These are phyloP conservation scores for Schizopora paradoxa DNA, from an alignment of 1,284 basidiomycete genomes.

Conservation along the genomic window DNA sequence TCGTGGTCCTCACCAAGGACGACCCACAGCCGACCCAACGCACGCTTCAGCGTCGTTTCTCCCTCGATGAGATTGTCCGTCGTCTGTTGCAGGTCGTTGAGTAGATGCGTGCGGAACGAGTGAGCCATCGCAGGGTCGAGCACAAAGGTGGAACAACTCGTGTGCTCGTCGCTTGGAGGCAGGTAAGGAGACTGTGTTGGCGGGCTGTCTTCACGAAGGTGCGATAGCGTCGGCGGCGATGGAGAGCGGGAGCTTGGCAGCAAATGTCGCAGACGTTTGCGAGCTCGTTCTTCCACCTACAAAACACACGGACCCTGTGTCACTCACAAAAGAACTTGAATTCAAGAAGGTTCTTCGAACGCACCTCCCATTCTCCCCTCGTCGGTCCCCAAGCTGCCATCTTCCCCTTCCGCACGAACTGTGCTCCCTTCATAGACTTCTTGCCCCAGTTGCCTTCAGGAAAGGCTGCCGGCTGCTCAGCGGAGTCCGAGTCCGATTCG, in stretches of 20 bases:
- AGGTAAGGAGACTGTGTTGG: conserved; percentile 59
- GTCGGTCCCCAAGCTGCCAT: conserved; percentile 72
- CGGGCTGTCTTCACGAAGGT: conserved; percentile 41
- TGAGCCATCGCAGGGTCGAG: conserved; percentile 79
- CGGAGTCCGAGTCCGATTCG: conserved; percentile 49
- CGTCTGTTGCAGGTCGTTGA: conserved; percentile 72
- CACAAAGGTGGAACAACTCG: conserved; percentile 74
- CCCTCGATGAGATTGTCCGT: conserved; percentile 77
- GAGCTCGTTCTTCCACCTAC: conserved; percentile 72
- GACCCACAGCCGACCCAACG: conserved; percentile 73
- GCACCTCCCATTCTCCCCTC: conserved; percentile 77
- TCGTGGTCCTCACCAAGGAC: conserved; percentile 63
- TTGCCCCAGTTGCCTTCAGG: conserved; percentile 74
- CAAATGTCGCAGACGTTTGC: conserved; percentile 67
- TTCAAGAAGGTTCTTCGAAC: no score
- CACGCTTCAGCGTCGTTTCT: conserved; percentile 62
- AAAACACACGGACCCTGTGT: not conserved
- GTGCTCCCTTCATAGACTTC: conserved; percentile 59
- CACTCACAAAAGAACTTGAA: conserved; percentile 12
- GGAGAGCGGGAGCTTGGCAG: conserved; percentile 41
- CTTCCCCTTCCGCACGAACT: conserved; percentile 74
- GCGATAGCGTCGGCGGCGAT: conserved; percentile 34
- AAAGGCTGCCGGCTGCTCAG: conserved; percentile 41
- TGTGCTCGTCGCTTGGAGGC: conserved; percentile 55
- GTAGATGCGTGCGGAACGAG: conserved; percentile 66